Evolutionary conservation across 2,329 filamentous ascomycete species (phyloP).

Genomic region (Talaromyces marneffei): DNA sequence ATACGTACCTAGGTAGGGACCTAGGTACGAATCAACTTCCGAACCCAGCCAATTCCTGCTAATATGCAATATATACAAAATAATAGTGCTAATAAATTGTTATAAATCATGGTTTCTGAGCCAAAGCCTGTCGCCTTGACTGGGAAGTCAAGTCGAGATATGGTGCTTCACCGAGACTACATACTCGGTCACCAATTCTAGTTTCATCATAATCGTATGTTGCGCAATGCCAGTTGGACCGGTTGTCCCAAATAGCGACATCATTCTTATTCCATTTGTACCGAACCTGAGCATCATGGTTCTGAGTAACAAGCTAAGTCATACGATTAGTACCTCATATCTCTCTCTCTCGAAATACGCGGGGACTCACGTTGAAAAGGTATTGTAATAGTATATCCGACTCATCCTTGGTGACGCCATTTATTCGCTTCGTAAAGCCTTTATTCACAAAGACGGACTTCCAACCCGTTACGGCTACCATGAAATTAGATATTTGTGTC

Average conservation of each 20-base stretch:
- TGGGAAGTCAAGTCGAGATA: conserved; percentile 25
- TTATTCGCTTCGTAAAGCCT: conserved; percentile 37
- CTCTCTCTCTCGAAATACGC: not conserved
- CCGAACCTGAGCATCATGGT: conserved; percentile 3
- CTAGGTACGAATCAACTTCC: no score
- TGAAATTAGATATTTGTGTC: not conserved
- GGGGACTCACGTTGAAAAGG: conserved; percentile 1
- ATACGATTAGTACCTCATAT: not conserved
- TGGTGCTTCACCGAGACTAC: conserved; percentile 29
- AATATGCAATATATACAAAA: no score
- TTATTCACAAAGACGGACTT: conserved; percentile 50
- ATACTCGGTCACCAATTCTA: not conserved
- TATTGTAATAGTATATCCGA: conserved; percentile 6
- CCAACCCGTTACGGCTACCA: conserved; percentile 54
- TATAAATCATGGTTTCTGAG: not conserved
- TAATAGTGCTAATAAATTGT: no score
- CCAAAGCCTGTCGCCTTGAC: not conserved
- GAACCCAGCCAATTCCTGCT: no score
- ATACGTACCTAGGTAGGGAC: no score
- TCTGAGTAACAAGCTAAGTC: conserved; percentile 5
- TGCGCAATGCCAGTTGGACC: conserved; percentile 11
- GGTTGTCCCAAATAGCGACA: conserved; percentile 32
- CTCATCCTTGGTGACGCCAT: conserved; percentile 42
- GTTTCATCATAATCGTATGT: conserved; percentile 1
- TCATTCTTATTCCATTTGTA: conserved; percentile 9